Evolutionary conservation across 2,329 filamentous ascomycete genomes (phyloP).

Genomic region (Trichophyton mentagrophytes): DNA sequence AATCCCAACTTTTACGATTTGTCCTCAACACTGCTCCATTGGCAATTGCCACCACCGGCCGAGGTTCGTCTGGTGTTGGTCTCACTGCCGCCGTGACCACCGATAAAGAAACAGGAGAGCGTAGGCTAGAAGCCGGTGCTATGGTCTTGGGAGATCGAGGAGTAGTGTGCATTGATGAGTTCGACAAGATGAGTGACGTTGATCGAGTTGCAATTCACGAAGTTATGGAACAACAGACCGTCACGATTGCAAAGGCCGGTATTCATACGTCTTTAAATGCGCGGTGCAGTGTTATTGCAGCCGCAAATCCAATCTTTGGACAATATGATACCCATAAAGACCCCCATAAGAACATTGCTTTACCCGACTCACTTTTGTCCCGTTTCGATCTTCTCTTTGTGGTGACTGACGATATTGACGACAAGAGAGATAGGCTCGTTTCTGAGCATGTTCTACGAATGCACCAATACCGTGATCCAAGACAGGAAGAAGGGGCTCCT

Average conservation of each 20-base stretch:
- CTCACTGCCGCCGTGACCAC: slow-evolving; percentile 90
- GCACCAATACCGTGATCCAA: slow-evolving; percentile 87
- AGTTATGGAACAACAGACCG: slow-evolving; percentile 99
- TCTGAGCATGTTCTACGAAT: slow-evolving; percentile 96
- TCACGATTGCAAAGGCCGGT: slow-evolving; percentile 95
- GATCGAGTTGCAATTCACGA: slow-evolving; percentile 98
- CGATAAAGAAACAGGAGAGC: slow-evolving; percentile 94
- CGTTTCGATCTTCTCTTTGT: slow-evolving; percentile 98
- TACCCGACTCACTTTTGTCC: slow-evolving; percentile 89
- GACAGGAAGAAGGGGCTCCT: slow-evolving; percentile 85
- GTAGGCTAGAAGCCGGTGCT: slow-evolving; percentile 86
- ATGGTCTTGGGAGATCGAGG: slow-evolving; percentile 97
- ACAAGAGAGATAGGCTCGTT: slow-evolving; percentile 75
- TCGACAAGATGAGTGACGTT: slow-evolving; percentile 99
- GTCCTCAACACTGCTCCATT: slow-evolving; percentile 93
- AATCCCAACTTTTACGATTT: slow-evolving; percentile 94
- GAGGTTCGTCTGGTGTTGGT: slow-evolving; percentile 94
- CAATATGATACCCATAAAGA: slow-evolving; percentile 99
- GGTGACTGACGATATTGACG: slow-evolving; percentile 96
- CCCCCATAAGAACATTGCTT: slow-evolving; percentile 93
- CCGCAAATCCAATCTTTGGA: slow-evolving; percentile 93
- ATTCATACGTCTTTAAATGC: slow-evolving; percentile 97
- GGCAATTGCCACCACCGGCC: slow-evolving; percentile 91
- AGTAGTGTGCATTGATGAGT: slow-evolving; percentile 97
- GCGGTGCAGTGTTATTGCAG: slow-evolving; percentile 88